Evolutionary conservation across 1,284 basidiomycete genomes (phyloP), one percentile per base, ranked within the genome.

Genomic region (Cutaneotrichosporon mucoides): DNA sequence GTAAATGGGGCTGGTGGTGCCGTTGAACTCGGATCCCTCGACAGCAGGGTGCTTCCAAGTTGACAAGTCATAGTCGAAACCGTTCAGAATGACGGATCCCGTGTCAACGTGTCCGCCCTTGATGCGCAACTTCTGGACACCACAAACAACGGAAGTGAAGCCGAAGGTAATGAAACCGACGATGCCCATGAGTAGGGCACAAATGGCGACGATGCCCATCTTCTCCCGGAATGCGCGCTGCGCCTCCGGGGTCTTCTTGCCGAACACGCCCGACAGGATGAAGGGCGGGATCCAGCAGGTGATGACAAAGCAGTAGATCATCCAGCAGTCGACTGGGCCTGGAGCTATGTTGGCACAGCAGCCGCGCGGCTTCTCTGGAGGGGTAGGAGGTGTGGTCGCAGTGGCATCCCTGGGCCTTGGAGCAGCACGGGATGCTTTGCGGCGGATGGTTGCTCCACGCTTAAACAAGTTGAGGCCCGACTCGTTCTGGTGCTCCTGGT

Each of bases 111-210:
- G 79, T 16, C 91, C 92, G 50, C 88, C 84, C 66, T 88, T 86
- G 81, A 85, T 93, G 13, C 92, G 86, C 13, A 45, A 10, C 56
- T 88, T 85, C 16, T 90, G 89, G 46, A 82, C 88, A 42, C 92
- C 91, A 76, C 95, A 99, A 40, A 99, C 94, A 54, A 87, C 81
- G 73, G 93, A 85, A 4, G 94, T 98, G 82, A 99, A 99, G n/a
- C 96, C 95, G 79, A 99, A 99, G 2, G 95, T 99, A 74, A 99
- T 83, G 84, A 93, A 99, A 77, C 94, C 95, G 73, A 99, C 96
- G 50, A 82, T 84, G 24, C 88, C 88, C 95, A 99, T 98, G 66
- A 93, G 84, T 16, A 77, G 7, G 13, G 85, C 74, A 68, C 96
- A 91, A 77, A 98, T 84, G 65, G 82, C 81, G 59, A 99, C 81